A percentile compares a stretch with the other conserved stretches of the same genome.
Conservation (phyloP, 768 basidiomycete genomes). For the Boletales sp. region DNA sequence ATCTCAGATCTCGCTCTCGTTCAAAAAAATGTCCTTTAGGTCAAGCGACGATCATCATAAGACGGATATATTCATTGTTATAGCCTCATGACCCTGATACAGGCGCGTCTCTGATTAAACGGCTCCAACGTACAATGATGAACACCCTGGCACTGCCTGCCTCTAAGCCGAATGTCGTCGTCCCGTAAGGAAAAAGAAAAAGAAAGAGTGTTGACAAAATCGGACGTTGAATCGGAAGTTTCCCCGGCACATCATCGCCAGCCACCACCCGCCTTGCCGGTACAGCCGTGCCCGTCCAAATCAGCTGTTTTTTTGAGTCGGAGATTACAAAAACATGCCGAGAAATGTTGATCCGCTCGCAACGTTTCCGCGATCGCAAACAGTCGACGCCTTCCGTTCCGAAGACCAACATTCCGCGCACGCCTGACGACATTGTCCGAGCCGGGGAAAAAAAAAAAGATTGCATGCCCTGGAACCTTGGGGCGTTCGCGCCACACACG, state of each 20-base stretch:
- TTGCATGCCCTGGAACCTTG: too few relatives aligned
- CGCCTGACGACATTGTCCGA: neutral
- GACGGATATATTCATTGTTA: slow-evolving; percentile 1
- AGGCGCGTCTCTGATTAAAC: neutral
- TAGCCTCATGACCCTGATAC: neutral
- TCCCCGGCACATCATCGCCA: neutral
- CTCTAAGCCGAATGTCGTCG: too few relatives aligned
- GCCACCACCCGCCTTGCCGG: neutral
- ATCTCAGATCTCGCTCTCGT: slow-evolving; percentile 17
- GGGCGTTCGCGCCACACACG: neutral
- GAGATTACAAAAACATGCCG: neutral
- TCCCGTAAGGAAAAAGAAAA: too few relatives aligned
- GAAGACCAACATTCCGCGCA: neutral
- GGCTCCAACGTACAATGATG: neutral
- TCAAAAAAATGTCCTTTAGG: too few relatives aligned
- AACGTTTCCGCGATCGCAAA: neutral
- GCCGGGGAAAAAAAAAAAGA: too few relatives aligned
- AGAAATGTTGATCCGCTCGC: neutral
- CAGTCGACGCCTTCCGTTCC: neutral
- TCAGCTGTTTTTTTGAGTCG: neutral
- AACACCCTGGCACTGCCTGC: too few relatives aligned
- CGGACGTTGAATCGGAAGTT: neutral
- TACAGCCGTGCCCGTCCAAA: neutral
- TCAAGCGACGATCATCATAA: slow-evolving; percentile 22
- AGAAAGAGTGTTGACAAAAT: too few relatives aligned